Base-by-base conservation (phyloP, 495 filamentous ascomycete genomes). In the Neohortaea acidophila region DNA sequence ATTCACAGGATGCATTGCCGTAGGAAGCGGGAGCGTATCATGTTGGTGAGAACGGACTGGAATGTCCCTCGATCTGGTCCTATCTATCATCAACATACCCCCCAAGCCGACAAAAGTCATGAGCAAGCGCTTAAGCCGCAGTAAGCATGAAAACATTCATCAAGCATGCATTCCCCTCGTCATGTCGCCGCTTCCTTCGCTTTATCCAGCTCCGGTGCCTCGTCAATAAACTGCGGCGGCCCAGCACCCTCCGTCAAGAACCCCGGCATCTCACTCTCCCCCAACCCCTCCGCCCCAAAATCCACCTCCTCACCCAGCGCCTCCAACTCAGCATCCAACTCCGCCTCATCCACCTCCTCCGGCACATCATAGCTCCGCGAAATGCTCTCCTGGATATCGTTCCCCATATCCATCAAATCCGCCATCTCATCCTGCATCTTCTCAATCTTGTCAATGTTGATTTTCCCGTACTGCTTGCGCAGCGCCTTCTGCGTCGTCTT, bases 391-490 rank as follows among this genome's bases (percentile, higher is more conserved):
- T 99, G 83, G 40, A 99, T 99, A 61, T 96, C 89, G 59, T 96
- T 96, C 2, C 91, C 89, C 26, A 94, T 75, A 52, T 97, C 91
- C 75, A 97, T 81, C 60, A 96, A 51, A 61, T 97, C 89, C 24
- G 84, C 84, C 87, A 97, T 96, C 67, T 97, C 89, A 56, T 97
- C 89, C 69, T 97, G 89, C 69, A 97, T 75, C 43, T 79, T 70
- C 68, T 97, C 89, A 51, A 97, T 93, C 71, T 92, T 83, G 60
- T 97, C 91, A 22, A 97, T 77, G 50, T 96, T 78, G 43, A 97
- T 77, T 64, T 94, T 94, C 46, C 89, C 86, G 58, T 94, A 96
- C 64, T 97, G 91, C 58, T 92, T 86, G 51, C 73, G 73, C 40
- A 97, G 66, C 38, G 81, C 77, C 65, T 94, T 94, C 51, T 91